Evolutionary conservation across 2,329 filamentous ascomycete genomes (phyloP).

Genomic region (Aspergillus aculeatus): DNA sequence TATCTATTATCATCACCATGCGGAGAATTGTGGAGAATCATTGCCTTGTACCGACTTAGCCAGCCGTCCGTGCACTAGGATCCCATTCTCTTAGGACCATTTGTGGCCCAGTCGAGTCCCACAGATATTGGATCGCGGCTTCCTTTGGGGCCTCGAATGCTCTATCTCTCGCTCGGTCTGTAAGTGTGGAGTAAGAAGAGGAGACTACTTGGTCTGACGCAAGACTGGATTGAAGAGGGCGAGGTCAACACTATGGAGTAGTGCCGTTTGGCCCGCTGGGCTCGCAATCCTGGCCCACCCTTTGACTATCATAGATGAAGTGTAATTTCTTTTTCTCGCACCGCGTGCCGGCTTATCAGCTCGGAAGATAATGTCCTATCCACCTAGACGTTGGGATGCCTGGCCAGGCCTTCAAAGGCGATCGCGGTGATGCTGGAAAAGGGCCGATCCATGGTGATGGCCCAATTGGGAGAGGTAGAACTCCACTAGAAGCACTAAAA

Average conservation of each 20-base stretch:
- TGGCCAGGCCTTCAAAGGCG: background rate
- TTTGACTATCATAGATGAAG: conserved; percentile 12
- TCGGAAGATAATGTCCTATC: background rate
- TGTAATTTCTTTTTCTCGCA: conserved; percentile 12
- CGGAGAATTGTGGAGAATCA: conserved; percentile 7
- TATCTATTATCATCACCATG: conserved; percentile 2
- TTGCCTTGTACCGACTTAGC: background rate
- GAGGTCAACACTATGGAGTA: conserved; percentile 17
- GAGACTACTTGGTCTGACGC: conserved; percentile 1
- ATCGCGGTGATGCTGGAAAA: background rate
- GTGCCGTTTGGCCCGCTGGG: conserved; percentile 20
- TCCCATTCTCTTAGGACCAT: background rate
- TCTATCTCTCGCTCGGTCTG: background rate
- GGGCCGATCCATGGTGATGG: background rate
- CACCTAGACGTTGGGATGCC: background rate
- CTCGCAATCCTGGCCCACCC: conserved; percentile 13
- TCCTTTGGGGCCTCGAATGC: background rate
- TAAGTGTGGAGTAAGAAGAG: background rate
- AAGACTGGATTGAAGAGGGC: background rate
- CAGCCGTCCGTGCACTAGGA: conserved; percentile 2
- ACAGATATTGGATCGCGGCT: conserved; percentile 1
- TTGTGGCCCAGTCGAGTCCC: conserved; percentile 3
- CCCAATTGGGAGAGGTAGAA: background rate
- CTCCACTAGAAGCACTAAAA: background rate
- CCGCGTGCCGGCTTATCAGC: conserved; percentile 7